Base-by-base conservation (phyloP, 2,329 filamentous ascomycete genomes). In the Apiospora hydei region DNA sequence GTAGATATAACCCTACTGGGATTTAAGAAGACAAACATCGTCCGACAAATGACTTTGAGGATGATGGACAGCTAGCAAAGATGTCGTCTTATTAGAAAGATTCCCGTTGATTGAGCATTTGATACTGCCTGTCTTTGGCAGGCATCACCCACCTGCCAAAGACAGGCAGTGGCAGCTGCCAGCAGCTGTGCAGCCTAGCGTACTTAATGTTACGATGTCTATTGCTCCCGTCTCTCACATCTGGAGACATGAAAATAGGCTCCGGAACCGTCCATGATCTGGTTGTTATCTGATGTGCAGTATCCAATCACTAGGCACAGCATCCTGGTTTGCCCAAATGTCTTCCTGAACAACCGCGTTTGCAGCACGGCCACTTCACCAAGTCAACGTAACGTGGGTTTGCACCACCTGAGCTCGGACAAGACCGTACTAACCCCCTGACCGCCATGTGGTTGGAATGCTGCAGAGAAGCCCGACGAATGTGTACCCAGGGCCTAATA, bases 361-460 rank as follows among this genome's bases (percentile, higher is more conserved):
- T 57, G 49, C 51, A 34, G 34, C 14, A 16, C 11, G 26, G 13
- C 51, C 18, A 18, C 13, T 30, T 57, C 51, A 57, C 49, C 24
- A 53, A 53, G 49, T 11, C n/a, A 53, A 43, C 46, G 30, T 18
- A 41, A 24, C 10, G 21, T 64, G 57, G 34, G 57, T 30, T 41
- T 64, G 34, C 38, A 64, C 34, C 10, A n/a, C 57, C 18, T 64
- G 57, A 64, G 57, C 57, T 64, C 34, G 34, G 57, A 41, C 21
- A 64, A 64, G 34, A 34, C 10, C 57, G 34, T 64, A 38, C 30
- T 41, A 41, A 10, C 11, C 57, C 57, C 57, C 57, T 64, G 57
- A 64, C 57, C 57, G 57, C 57, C 57, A 64, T 64, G 57, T 41
- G 57, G 34, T 41, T 41, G 57, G 57, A 64, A 64, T 64, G 8